A percentile compares a stretch with the other conserved stretches of the same genome.
phyloP scores from a whole-genome alignment of 129 eudicot genomes.

The Escallonia rubra region DNA sequence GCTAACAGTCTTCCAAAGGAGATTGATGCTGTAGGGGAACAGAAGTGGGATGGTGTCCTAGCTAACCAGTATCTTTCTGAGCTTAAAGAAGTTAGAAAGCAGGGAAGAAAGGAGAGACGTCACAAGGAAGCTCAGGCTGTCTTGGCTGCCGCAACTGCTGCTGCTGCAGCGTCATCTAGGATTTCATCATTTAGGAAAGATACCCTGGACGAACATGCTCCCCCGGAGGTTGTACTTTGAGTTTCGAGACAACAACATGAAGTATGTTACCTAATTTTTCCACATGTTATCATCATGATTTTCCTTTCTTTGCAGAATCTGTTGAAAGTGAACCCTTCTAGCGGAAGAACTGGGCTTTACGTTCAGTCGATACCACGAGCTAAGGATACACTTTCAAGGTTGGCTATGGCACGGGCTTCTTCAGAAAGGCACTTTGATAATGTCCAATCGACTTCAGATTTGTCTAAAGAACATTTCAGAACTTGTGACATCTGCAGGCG shows the following conservation, averaged over 20 bases:
- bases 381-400: conserved; percentile 54
- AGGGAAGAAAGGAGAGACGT: conserved; percentile 87
- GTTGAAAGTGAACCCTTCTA: conserved; percentile 40
- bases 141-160: conserved; percentile 97
- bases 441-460: conserved; percentile 31
- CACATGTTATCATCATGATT: neutral
- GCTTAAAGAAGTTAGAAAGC: conserved; percentile 80
- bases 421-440: conserved; percentile 48
- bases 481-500: conserved; percentile 87
- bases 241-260: neutral
- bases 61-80: conserved; percentile 76
- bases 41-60: conserved; percentile 82
- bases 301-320: conserved; percentile 26
- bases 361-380: conserved; percentile 49
- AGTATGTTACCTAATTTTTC: neutral
- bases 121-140: conserved; percentile 96
- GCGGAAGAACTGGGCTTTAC: conserved; percentile 42
- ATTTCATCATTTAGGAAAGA: conserved; percentile 88
- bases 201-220: conserved; percentile 51
- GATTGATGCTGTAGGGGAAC: conserved; percentile 54
- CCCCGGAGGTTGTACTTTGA: conserved; percentile 37
- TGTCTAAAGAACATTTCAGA: conserved; percentile 48
- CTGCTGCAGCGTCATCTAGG: conserved; percentile 96
- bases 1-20: conserved; percentile 60
- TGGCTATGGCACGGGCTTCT: conserved; percentile 45